These are phyloP conservation scores for Physocladia obscura DNA, from an alignment of 192 early-diverging fungal species.

Conservation along the genomic window DNA sequence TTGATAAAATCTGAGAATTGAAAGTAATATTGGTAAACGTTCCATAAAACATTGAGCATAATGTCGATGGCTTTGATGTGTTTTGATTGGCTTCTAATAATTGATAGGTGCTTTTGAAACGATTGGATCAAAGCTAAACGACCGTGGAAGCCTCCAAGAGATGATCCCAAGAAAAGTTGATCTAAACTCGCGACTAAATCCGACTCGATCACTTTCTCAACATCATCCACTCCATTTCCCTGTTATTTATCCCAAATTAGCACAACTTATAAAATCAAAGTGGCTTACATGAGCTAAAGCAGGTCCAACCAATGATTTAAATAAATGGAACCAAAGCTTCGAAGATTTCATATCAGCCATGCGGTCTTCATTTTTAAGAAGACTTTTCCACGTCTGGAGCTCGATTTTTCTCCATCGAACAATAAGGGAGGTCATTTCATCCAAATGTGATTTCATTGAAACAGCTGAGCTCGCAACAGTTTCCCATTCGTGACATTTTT, in stretches of 20 bases:
- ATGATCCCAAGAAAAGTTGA: conserved; percentile 75
- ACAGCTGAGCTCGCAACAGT: conserved; percentile 78
- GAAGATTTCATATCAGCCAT: conserved; percentile 63
- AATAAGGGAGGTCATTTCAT: conserved; percentile 70
- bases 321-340: conserved; percentile 90
- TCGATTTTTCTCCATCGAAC: conserved; percentile 91
- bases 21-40: conserved; percentile 77
- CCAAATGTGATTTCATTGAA: conserved; percentile 69
- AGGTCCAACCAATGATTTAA: conserved; percentile 36
- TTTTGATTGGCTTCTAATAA: conserved; percentile 18
- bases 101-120: conserved; percentile 58
- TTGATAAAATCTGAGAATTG: conserved; percentile 68
- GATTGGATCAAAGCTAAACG: conserved; percentile 70
- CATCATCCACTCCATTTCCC: no score
- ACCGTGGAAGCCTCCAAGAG: conserved; percentile 75
- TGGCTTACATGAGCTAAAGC: conserved; percentile 23
- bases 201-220: neutral
- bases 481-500: conserved; percentile 94
- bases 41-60: conserved; percentile 57
- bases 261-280: no score
- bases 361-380: conserved; percentile 81
- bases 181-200: conserved; percentile 64
- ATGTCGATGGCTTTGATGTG: conserved; percentile 1
- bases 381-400: conserved; percentile 83
- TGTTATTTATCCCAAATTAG: no score